Evolutionary conservation across 805 yeast genomes (phyloP).

Genomic region (Candida namnaoensis): DNA sequence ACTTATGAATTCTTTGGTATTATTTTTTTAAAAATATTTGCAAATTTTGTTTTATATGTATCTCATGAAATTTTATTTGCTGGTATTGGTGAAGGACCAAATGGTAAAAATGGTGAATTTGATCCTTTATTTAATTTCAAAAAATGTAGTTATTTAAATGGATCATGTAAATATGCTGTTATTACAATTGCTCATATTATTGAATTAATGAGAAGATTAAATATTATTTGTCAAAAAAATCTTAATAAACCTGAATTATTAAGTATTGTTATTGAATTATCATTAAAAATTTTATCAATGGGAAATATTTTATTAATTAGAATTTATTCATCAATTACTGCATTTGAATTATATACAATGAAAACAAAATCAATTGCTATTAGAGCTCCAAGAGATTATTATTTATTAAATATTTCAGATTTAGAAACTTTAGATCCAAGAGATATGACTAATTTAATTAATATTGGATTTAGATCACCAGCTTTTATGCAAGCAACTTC

Average conservation of each 20-base stretch:
- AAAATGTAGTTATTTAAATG: conserved; percentile 6
- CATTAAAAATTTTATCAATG: too few species aligned
- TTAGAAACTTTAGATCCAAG: conserved; percentile 10
- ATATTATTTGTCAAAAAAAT: conserved; percentile 1
- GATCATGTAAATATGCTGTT: conserved; percentile 12
- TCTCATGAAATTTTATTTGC: conserved; percentile 11
- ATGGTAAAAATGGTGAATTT: too few species aligned
- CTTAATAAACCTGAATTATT: too few species aligned
- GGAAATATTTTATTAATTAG: too few species aligned
- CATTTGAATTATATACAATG: not conserved
- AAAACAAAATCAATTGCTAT: too few species aligned
- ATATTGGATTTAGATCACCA: conserved; percentile 5
- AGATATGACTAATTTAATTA: conserved; percentile 1
- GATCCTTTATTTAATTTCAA: conserved; percentile 1
- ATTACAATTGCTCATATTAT: conserved; percentile 12
- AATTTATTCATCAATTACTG: too few species aligned
- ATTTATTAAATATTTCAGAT: conserved; percentile 3
- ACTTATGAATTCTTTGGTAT: not conserved
- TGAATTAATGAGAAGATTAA: conserved; percentile 10
- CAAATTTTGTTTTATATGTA: conserved; percentile 6
- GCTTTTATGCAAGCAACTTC: conserved; percentile 6
- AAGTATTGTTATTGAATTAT: too few species aligned
- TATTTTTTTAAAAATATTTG: conserved; percentile 5
- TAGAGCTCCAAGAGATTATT: not conserved
- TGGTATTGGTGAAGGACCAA: conserved; percentile 4